These are phyloP conservation scores for Noccaea caerulescens DNA, from an alignment of 345 rosid species.

Conservation along the genomic window DNA sequence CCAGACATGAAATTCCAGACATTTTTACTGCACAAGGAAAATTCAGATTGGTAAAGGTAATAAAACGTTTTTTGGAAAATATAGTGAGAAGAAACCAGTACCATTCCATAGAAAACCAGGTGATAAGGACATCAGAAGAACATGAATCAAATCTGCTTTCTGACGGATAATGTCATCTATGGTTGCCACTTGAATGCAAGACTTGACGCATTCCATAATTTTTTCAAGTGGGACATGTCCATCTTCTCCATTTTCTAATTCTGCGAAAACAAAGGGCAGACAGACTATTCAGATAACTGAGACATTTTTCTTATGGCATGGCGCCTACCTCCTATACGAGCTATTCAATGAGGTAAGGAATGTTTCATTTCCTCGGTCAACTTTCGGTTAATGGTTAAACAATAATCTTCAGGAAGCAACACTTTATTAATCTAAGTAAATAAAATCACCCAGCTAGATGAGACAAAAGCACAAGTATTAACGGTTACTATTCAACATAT, in stretches of 20 bases:
- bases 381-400: neutral
- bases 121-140: constrained; percentile 55
- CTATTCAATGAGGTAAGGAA: neutral
- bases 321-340: constrained; percentile 16
- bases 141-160: constrained; percentile 61
- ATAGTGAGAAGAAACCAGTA: constrained; percentile 45
- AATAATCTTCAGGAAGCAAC: constrained; percentile 6
- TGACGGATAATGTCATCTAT: constrained; percentile 57
- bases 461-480: neutral
- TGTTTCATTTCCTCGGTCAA: constrained; percentile 19
- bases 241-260: constrained; percentile 55
- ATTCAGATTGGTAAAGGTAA: constrained; percentile 29
- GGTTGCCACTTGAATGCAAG: constrained; percentile 70
- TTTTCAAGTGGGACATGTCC: constrained; percentile 66
- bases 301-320: constrained; percentile 6
- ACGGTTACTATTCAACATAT: constrained; percentile 4
- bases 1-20: constrained; percentile 65
- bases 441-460: constrained; percentile 18
- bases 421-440: constrained; percentile 19
- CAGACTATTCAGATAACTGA: constrained; percentile 15
- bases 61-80: neutral
- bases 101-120: constrained; percentile 88
- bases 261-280: constrained; percentile 48
- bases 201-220: constrained; percentile 63
- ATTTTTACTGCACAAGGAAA: constrained; percentile 66